phyloP scores from a whole-genome alignment of 805 yeast species.

The Yarrowia sp. region DNA sequence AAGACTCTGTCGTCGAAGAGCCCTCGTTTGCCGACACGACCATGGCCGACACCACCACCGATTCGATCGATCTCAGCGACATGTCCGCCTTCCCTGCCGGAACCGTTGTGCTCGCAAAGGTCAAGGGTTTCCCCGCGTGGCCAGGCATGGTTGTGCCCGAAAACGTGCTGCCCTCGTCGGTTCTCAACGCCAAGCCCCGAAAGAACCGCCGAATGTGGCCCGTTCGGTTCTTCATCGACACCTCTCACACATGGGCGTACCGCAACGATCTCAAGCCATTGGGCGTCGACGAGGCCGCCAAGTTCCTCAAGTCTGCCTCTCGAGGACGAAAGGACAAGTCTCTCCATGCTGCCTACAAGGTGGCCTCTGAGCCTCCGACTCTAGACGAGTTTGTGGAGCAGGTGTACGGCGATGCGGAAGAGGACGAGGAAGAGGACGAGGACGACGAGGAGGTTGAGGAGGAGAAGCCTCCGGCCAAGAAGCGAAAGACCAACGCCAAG shows the following conservation, averaged over 20 bases:
- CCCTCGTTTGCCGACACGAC: background rate
- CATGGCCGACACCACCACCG: slow-evolving; percentile 4
- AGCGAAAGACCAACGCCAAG: slow-evolving; percentile 21
- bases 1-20: slow-evolving; percentile 1
- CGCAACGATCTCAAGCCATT: slow-evolving; percentile 59
- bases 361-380: slow-evolving; percentile 61
- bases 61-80: slow-evolving; percentile 6
- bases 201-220: slow-evolving; percentile 58
- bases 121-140: slow-evolving; percentile 90
- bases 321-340: slow-evolving; percentile 55
- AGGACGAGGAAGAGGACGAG: slow-evolving; percentile 48
- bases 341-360: slow-evolving; percentile 59
- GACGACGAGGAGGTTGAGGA: slow-evolving; percentile 48
- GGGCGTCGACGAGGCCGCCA: slow-evolving; percentile 53
- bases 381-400: slow-evolving; percentile 58
- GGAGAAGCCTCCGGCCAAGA: slow-evolving; percentile 37
- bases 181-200: slow-evolving; percentile 49
- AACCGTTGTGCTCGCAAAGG: slow-evolving; percentile 72
- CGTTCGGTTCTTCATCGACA: slow-evolving; percentile 75
- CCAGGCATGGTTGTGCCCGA: slow-evolving; percentile 69
- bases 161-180: slow-evolving; percentile 43
- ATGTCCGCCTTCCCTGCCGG: slow-evolving; percentile 55
- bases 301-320: slow-evolving; percentile 48
- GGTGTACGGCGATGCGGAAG: slow-evolving; percentile 48
- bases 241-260: slow-evolving; percentile 73